Evolutionary conservation across 768 basidiomycete genomes (phyloP), one percentile per base, ranked within the genome.

Genomic region (Trametes sanguinea): DNA sequence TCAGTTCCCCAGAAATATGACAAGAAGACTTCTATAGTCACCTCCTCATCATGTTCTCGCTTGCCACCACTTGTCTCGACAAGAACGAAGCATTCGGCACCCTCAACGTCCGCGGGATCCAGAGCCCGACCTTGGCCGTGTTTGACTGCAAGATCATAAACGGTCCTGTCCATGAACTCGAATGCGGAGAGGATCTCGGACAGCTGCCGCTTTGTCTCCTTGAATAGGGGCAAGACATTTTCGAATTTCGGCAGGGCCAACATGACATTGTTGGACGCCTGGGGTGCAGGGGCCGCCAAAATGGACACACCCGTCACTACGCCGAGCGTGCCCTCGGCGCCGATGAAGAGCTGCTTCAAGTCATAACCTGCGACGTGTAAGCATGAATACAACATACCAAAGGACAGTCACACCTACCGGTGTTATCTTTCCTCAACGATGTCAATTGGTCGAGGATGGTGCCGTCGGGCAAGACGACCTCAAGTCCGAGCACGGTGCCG

Each of bases 161-260:
- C 84, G 11, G 87, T 87, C 55, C 91, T 83, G 72, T 99, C 96
- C 52, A 95, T 92, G 75, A 90, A 98, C 75, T 99, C 96, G 75
- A 98, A 98, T 0, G 97, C 96, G 7, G 94, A 95, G 32, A 99
- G 84, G 63, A 98, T 95, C 77, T 99, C 96, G 10, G 94, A 94
- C 6, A 98, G 77, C 64, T 92, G 85, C 8, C 80, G 79, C 68
- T 94, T 94, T 53, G 90, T 89, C 65, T 82, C 85, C 72, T 87
- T 85, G 76, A 88, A 98, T 22, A 98, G 81, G 2, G 90, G 90
- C 44, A 92, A 85, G 10, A 99, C 89, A 64, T 90, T 92, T 54
- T 89, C 85, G 73, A 94, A 98, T 30, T 84, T 85, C 6, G 94
- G 89, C 2, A 97, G 81, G 4, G 94, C 93, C 51, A 99, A 83